A percentile compares a stretch with the other conserved stretches of the same genome.
Evolutionary conservation across 345 rosid species (phyloP).

Genomic region (Eucalyptus curtisii): DNA sequence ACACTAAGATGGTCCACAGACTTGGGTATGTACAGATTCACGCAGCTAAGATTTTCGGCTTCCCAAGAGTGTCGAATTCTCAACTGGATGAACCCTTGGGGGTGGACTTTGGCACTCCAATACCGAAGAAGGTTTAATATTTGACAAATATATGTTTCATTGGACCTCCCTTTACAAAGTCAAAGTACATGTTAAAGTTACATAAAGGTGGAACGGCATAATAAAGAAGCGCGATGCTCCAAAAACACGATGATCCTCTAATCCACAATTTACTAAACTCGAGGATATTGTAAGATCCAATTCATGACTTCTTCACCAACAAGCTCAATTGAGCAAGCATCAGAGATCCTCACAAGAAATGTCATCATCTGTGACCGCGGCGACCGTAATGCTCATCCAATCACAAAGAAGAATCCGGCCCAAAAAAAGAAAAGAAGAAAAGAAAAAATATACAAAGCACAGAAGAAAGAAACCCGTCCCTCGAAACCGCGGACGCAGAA

Average conservation of each 20-base stretch:
- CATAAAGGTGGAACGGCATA: background rate
- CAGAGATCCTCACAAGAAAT: background rate
- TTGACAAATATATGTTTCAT: background rate
- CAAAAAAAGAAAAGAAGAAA: too few relatives aligned
- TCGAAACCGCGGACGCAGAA: background rate
- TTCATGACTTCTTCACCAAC: background rate
- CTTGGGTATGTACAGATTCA: background rate
- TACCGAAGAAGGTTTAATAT: background rate
- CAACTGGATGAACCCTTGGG: background rate
- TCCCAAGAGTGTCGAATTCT: background rate
- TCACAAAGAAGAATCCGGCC: background rate
- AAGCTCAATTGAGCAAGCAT: background rate
- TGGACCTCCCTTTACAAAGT: background rate
- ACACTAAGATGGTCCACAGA: background rate
- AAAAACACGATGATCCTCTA: background rate
- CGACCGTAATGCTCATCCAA: background rate
- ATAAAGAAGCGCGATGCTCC: background rate
- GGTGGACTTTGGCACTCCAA: background rate
- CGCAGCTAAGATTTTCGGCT: background rate
- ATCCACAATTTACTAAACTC: background rate
- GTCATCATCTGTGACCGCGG: background rate
- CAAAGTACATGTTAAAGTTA: background rate
- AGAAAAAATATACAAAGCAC: background rate
- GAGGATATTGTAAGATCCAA: background rate
- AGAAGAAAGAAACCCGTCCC: background rate